These are phyloP conservation scores for Prunus kanzakura DNA, from an alignment of 306 rosid species.

Conservation along the genomic window DNA sequence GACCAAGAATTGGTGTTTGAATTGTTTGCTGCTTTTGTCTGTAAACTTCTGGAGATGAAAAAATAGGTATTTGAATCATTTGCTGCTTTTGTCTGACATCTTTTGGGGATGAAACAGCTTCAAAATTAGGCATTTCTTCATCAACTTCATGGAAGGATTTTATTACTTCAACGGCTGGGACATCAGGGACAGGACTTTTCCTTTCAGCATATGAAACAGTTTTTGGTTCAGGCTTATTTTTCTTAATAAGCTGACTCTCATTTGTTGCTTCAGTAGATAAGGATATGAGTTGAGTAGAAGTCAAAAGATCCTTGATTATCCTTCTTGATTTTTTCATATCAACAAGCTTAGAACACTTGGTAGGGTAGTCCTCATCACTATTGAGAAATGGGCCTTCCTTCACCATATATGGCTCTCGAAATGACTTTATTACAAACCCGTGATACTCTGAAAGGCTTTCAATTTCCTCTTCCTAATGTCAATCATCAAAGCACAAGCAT, in stretches of 20 bases:
- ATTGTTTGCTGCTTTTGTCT: slow-evolving; percentile 32
- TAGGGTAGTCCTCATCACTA: slow-evolving; percentile 69
- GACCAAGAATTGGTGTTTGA: slow-evolving; percentile 25
- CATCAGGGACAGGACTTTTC: slow-evolving; percentile 25
- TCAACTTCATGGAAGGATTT: slow-evolving; percentile 29
- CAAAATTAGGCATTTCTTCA: slow-evolving; percentile 51
- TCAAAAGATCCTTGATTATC: slow-evolving; percentile 55
- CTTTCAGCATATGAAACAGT: slow-evolving; percentile 32
- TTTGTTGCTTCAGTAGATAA: slow-evolving; percentile 37
- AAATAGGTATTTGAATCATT: slow-evolving; percentile 21
- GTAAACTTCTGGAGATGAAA: slow-evolving; percentile 24
- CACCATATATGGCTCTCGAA: slow-evolving; percentile 81
- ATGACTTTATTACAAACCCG: slow-evolving; percentile 64
- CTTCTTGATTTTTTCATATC: slow-evolving; percentile 61
- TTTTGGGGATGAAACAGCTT: slow-evolving; percentile 40
- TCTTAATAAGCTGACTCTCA: slow-evolving; percentile 26
- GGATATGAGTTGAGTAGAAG: slow-evolving; percentile 33
- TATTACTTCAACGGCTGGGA: slow-evolving; percentile 6
- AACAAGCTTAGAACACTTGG: slow-evolving; percentile 82
- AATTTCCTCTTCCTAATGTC: slow-evolving; percentile 74
- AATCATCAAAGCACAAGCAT: slow-evolving; percentile 23
- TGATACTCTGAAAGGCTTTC: slow-evolving; percentile 77
- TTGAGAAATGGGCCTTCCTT: slow-evolving; percentile 86
- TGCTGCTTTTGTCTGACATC: slow-evolving; percentile 37
- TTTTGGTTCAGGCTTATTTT: slow-evolving; percentile 34